phyloP scores from a whole-genome alignment of 2,329 filamentous ascomycete species.

The Leptographium procerum region DNA sequence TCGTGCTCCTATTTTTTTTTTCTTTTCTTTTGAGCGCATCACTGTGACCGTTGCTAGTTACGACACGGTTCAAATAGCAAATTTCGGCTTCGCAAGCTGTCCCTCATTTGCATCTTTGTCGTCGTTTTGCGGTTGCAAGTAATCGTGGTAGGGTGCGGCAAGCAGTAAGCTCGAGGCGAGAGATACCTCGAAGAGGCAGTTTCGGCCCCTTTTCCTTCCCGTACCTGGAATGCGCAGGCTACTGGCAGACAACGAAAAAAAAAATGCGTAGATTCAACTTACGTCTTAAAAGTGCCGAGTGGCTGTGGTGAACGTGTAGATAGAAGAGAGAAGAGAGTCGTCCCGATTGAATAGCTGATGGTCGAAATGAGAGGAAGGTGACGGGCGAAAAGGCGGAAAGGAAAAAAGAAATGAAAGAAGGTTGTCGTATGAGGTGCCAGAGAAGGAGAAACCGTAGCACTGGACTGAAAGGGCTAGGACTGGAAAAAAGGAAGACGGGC shows the following conservation, averaged over 20 bases:
- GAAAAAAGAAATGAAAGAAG: slow-evolving; percentile 1
- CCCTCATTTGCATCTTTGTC: background rate
- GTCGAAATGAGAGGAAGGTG: background rate
- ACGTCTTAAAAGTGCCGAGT: background rate
- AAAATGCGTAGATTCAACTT: background rate
- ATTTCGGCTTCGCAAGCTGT: background rate
- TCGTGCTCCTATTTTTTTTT: background rate
- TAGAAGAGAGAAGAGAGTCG: background rate
- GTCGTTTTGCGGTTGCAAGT: background rate
- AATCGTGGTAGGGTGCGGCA: background rate
- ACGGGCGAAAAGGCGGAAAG: slow-evolving; percentile 5
- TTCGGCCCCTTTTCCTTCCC: background rate
- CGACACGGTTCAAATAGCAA: background rate
- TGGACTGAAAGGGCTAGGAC: slow-evolving; percentile 9
- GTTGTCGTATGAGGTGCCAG: background rate
- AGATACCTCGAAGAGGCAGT: background rate
- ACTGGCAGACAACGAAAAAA: background rate
- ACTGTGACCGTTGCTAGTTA: background rate
- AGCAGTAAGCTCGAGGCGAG: background rate
- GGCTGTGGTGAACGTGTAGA: background rate
- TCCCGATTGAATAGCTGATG: background rate
- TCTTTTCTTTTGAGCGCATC: background rate
- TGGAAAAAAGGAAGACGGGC: slow-evolving; percentile 3
- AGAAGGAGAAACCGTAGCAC: slow-evolving; percentile 5
- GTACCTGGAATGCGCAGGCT: background rate